A percentile compares a stretch with the other conserved stretches of the same genome.
These are phyloP conservation scores for Colletotrichum sp. DNA, from an alignment of 2,329 filamentous ascomycete genomes.

Conservation along the genomic window DNA sequence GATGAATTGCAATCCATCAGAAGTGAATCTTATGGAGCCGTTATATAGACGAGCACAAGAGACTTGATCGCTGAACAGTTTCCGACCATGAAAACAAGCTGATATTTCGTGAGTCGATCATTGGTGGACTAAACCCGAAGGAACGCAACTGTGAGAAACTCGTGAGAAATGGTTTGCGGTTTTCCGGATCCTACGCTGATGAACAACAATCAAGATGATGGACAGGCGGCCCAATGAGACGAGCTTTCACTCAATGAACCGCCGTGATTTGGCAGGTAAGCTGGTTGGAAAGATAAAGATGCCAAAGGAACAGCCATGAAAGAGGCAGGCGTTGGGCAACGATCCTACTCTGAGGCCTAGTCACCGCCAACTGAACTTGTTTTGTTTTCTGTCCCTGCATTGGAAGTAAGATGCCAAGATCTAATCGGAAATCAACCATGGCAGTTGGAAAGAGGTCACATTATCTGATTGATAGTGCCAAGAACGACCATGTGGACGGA, in stretches of 20 bases:
- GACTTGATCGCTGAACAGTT: neutral
- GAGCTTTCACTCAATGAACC: neutral
- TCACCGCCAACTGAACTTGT: neutral
- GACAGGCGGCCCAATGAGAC: constrained; percentile 1
- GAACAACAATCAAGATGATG: neutral
- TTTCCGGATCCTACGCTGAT: constrained; percentile 4
- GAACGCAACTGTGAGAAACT: neutral
- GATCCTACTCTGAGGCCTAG: neutral
- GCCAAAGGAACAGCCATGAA: neutral
- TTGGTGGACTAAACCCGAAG: neutral
- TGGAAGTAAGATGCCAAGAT: neutral
- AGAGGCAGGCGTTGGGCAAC: neutral
- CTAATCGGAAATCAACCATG: neutral
- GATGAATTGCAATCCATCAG: neutral
- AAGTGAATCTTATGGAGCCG: neutral
- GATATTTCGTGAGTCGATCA: neutral
- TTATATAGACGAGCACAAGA: neutral
- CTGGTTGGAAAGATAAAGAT: neutral
- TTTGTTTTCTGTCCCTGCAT: neutral
- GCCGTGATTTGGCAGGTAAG: neutral
- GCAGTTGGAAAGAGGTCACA: neutral
- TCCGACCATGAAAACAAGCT: neutral
- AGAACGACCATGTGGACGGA: constrained; percentile 12
- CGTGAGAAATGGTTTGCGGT: neutral
- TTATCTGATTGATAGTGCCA: constrained; percentile 6